Base-by-base conservation (phyloP, 2,329 filamentous ascomycete species). In the Fusarium zealandicum region DNA sequence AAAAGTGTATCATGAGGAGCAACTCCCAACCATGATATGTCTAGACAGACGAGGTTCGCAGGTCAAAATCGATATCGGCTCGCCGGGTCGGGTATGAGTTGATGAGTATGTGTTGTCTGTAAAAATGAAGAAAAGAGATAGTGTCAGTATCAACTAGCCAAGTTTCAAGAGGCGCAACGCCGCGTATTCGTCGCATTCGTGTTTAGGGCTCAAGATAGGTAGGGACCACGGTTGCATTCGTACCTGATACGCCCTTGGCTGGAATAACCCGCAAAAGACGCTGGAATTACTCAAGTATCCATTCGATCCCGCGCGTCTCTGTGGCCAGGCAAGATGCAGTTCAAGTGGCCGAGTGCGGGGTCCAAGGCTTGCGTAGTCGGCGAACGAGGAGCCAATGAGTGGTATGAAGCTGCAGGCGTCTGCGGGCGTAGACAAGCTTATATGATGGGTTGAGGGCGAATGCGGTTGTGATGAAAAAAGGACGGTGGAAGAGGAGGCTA, bases 261-360 rank as follows among this genome's bases (percentile, higher is more conserved):
- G 56, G 39, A 54, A 51, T 51, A 46, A 58, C 44, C 35, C 50
- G 40, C 16, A 54, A 43, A 39, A 50, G 39, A 50, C 42, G 57
- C 39, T 40, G 18, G 31, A 43, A 52, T 63, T 61, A 56, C 50
- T 61, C 51, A 61, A 39, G 20, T 36, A 42, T 56, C 48, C 46
- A 62, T 54, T 49, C 51, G 48, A 50, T 61, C 41, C 39, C n/a
- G 32, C 43, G 39, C 39, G 46, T 47, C 36, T 37, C 46, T 48
- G 43, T 33, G 52, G 37, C 41, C 30, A 40, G 55, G 22, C 51
- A 62, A 54, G 37, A 45, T 57, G 53, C 50, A 43, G 35, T 38
- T 40, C 41, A 46, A 18, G 44, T 47, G 33, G 37, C 37, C 52
- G 39, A 48, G 51, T 63, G 63, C 64, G 64, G 64, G 64, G 64